Evolutionary conservation across 768 basidiomycete genomes (phyloP).

Genomic region (Symmetrospora coprosmae): DNA sequence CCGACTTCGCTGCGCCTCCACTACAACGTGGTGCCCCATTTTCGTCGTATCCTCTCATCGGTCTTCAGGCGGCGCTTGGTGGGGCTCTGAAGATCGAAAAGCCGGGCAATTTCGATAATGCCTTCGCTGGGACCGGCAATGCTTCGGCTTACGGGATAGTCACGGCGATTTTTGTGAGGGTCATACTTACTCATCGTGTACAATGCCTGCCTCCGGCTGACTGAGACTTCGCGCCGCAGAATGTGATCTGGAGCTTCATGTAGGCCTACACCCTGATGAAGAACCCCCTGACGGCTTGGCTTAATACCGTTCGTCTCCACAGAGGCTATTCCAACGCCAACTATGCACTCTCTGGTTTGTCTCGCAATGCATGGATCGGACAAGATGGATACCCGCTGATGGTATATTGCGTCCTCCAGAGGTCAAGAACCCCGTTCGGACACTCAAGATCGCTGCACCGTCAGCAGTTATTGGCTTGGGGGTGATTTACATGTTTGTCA

Average conservation of each 20-base stretch:
- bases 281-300: not conserved
- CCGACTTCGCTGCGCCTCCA: no score
- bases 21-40: no score
- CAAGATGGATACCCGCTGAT: not conserved
- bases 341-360: constrained; percentile 24
- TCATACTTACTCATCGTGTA: no score
- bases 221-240: no score
- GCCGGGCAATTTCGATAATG: constrained; percentile 28
- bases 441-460: constrained; percentile 25
- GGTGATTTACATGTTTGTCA: constrained; percentile 20
- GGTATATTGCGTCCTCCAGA: no score
- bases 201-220: no score
- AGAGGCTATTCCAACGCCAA: constrained; percentile 24
- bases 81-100: not conserved
- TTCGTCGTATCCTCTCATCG: no score
- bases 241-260: constrained; percentile 20
- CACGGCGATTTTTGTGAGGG: no score
- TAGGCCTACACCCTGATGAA: no score
- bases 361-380: no score
- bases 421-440: constrained; percentile 24
- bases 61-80: constrained; percentile 25
- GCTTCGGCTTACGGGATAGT: constrained; percentile 27
- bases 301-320: no score
- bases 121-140: constrained; percentile 26
- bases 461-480: constrained; percentile 26